Base-by-base conservation (phyloP, 1,284 basidiomycete species). In the Phenoliferia sp. region DNA sequence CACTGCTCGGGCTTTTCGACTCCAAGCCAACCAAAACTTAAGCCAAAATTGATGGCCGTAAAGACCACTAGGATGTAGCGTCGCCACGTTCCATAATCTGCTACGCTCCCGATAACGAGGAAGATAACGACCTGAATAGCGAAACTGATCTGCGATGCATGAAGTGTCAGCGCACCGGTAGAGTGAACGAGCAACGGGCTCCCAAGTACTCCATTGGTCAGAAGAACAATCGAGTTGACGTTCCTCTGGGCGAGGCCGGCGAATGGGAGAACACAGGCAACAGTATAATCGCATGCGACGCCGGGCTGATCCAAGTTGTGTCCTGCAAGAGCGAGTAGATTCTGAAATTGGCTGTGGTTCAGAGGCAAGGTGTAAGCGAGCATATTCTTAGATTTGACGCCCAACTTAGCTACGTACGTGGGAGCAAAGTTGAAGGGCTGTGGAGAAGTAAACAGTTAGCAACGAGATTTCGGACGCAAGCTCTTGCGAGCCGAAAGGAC, bases 81-180 rank as follows among this genome's bases (percentile, higher is more conserved):
- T 48, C 90, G 86, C 77, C 90, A 90, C 0, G 82, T 85, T 17
- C 90, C 89, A 74, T 90, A 92, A 78, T 92, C 90, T 0, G 88
- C 90, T 0, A 87, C 86, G 19, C 88, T 89, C 26, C 89, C 89
- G 59, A 93, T 87, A 0, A 88, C 88, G 1, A 90, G 89, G 80
- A 92, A 91, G 55, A 92, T 69, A 31, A 74, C 73, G 22, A 67
- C 71, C 56, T 77, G 76, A 32, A 77, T 73, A 1, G 76, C 76
- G 57, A 77, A 77, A 3, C 68, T 59, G 61, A 77, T 67, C 65
- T 29, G 74, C 54, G 2, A 26, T 57, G 58, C n/a, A 75, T 75
- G 59, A 76, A 32, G 28, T n/a, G n/a, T n/a, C n/a, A n/a, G n/a
- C n/a, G n/a, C n/a, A n/a, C n/a, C n/a, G n/a, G n/a, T n/a, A n/a